phyloP scores from a whole-genome alignment of 2,329 filamentous ascomycete genomes.

The Elsinoe batatas region DNA sequence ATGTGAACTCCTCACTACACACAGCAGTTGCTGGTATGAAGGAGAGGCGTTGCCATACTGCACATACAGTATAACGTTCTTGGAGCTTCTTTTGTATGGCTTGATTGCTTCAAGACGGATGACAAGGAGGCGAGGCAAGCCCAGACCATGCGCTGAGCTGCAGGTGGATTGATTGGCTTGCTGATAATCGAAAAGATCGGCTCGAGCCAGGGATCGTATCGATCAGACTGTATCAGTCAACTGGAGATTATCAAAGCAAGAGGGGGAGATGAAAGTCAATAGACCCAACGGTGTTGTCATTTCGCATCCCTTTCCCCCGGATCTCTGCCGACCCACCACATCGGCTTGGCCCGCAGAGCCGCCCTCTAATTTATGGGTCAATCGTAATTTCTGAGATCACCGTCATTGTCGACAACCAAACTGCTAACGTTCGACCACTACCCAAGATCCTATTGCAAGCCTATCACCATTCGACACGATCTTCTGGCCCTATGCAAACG shows the following conservation, averaged over 20 bases:
- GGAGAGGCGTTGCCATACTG: conserved; percentile 8
- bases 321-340: not conserved
- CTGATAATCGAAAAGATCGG: conserved; percentile 2
- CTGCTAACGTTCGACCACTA: not conserved
- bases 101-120: not conserved
- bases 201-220: not conserved
- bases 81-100: not conserved
- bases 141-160: not conserved
- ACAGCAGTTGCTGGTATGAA: not conserved
- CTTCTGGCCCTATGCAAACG: conserved; percentile 11
- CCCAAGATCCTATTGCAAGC: not conserved
- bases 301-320: conserved; percentile 3
- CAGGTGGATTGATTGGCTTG: conserved; percentile 6
- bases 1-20: not conserved
- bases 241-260: conserved; percentile 8
- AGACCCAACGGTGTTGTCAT: conserved; percentile 11
- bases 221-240: not conserved
- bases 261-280: conserved; percentile 8
- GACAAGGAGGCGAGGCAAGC: conserved; percentile 1
- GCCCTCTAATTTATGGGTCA: not conserved
- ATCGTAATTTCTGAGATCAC: not conserved
- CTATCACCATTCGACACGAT: not conserved
- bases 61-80: not conserved
- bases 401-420: conserved; percentile 6
- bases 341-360: conserved; percentile 1